A percentile compares a stretch with the other conserved stretches of the same genome.
Conservation (phyloP, 768 basidiomycete species). For the Fibroporia radiculosa region DNA sequence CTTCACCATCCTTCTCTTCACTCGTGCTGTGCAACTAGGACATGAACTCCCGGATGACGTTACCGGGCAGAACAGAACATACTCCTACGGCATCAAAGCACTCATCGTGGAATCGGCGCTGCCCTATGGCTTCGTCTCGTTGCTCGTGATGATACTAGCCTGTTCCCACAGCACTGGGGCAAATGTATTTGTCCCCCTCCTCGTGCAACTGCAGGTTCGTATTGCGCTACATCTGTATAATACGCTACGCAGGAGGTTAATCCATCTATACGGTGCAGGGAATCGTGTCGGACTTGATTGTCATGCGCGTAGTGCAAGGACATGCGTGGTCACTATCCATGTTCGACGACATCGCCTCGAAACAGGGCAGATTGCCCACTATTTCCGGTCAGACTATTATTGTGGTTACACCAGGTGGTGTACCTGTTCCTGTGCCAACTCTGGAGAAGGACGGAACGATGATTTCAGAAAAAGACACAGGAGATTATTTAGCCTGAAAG, state of each 20-base stretch:
- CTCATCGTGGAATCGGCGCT: constrained; percentile 22
- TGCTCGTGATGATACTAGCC: constrained; percentile 19
- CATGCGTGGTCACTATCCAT: constrained; percentile 4
- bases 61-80: constrained; percentile 3
- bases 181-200: constrained; percentile 16
- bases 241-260: background rate
- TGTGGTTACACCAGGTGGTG: background rate
- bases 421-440: no score
- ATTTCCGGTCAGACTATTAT: background rate
- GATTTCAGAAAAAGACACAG: no score
- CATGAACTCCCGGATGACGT: constrained; percentile 12
- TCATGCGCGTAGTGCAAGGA: constrained; percentile 16
- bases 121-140: constrained; percentile 17
- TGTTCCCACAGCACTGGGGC: constrained; percentile 9
- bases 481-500: no score
- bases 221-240: background rate
- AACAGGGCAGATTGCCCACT: background rate
- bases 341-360: background rate
- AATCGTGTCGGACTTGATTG: constrained; percentile 18
- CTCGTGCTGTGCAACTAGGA: constrained; percentile 15
- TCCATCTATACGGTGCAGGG: constrained; percentile 7
- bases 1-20: constrained; percentile 15
- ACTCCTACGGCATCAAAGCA: constrained; percentile 16
- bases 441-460: no score
- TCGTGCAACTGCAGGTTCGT: constrained; percentile 18